phyloP scores from a whole-genome alignment of 345 rosid genomes.

The Ailanthus altissimus region DNA sequence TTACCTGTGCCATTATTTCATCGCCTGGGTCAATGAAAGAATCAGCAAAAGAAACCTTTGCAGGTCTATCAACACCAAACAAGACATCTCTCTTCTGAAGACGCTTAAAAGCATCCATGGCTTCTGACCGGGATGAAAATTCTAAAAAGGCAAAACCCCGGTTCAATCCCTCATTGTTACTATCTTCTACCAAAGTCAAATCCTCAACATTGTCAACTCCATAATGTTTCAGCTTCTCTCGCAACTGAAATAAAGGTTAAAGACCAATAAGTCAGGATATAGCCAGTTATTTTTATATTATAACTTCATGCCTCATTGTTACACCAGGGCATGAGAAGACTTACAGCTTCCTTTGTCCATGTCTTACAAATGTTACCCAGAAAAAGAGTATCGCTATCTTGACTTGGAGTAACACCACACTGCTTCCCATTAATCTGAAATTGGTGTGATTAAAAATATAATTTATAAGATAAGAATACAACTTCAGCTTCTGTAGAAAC shows the following conservation, averaged over 20 bases:
- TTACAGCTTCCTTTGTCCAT: constrained; percentile 95
- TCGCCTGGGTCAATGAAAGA: constrained; percentile 93
- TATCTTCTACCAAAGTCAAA: constrained; percentile 89
- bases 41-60: constrained; percentile 96
- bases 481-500: constrained; percentile 34
- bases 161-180: constrained; percentile 81
- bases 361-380: constrained; percentile 95
- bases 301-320: constrained; percentile 19
- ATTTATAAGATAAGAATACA: constrained; percentile 30
- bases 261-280: constrained; percentile 25
- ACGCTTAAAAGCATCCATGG: constrained; percentile 91
- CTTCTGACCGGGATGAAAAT: constrained; percentile 88
- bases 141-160: constrained; percentile 98
- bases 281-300: constrained; percentile 18
- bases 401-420: constrained; percentile 95
- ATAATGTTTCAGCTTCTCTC: constrained; percentile 93
- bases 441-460: constrained; percentile 39
- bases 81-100: constrained; percentile 88
- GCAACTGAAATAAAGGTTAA: constrained; percentile 69
- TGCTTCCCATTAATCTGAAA: constrained; percentile 96
- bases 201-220: constrained; percentile 91
- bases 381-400: constrained; percentile 94
- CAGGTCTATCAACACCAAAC: constrained; percentile 96
- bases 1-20: constrained; percentile 98
- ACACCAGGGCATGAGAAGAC: constrained; percentile 43